Percentiles rank a stretch among this genome's conserved stretches.
These are phyloP conservation scores for Orbilia quercus DNA, from an alignment of 2,329 filamentous ascomycete genomes.

Conservation along the genomic window DNA sequence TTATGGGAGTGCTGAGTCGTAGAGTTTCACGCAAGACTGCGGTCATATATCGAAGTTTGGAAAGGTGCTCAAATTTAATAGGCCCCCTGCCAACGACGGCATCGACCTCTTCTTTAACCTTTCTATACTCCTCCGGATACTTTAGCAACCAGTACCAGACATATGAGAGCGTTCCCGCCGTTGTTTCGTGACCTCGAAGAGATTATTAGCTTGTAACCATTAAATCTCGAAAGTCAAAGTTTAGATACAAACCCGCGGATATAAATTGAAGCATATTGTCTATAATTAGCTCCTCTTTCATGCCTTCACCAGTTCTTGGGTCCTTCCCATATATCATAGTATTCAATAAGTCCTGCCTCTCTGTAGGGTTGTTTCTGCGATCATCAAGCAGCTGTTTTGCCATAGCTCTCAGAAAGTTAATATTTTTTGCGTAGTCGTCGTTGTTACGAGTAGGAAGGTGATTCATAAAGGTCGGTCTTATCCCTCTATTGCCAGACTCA, in stretches of 20 bases:
- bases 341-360: slow-evolving; percentile 75
- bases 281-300: slow-evolving; percentile 73
- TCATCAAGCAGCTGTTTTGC: slow-evolving; percentile 72
- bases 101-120: slow-evolving; percentile 76
- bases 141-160: slow-evolving; percentile 74
- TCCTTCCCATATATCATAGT: slow-evolving; percentile 77
- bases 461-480: slow-evolving; percentile 65
- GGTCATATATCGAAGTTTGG: slow-evolving; percentile 74
- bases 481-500: slow-evolving; percentile 67
- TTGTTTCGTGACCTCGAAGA: slow-evolving; percentile 80
- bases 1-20: slow-evolving; percentile 72
- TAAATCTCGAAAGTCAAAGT: too few relatives aligned
- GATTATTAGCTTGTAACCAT: too few relatives aligned
- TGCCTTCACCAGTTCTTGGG: slow-evolving; percentile 73
- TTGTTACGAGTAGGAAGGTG: slow-evolving; percentile 66
- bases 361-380: slow-evolving; percentile 68
- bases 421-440: slow-evolving; percentile 69
- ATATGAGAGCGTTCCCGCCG: slow-evolving; percentile 75
- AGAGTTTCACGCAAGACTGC: slow-evolving; percentile 75
- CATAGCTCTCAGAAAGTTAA: slow-evolving; percentile 69
- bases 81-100: slow-evolving; percentile 70
- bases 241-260: too few relatives aligned
- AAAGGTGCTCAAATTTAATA: slow-evolving; percentile 72
- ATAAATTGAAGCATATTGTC: too few relatives aligned
- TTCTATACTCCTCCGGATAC: slow-evolving; percentile 70